phyloP scores from a whole-genome alignment of 1,139 yeast genomes.

The Lodderomyces orthopsilosis region DNA sequence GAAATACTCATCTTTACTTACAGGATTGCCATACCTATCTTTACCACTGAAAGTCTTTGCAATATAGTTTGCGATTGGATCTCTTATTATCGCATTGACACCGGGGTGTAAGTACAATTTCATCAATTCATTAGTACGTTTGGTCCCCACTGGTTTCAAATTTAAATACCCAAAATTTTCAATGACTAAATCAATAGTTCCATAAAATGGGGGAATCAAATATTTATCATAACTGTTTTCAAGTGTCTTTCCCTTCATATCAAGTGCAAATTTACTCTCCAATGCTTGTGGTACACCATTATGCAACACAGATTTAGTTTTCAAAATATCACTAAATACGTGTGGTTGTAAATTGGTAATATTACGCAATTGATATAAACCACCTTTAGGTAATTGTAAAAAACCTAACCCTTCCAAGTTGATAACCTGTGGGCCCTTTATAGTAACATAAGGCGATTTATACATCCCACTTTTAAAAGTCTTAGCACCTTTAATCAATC shows the following conservation, averaged over 20 bases:
- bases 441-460: conserved; percentile 34
- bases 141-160: conserved; percentile 59
- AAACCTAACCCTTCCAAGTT: conserved; percentile 64
- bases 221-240: conserved; percentile 31
- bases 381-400: conserved; percentile 35
- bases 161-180: conserved; percentile 68
- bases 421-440: conserved; percentile 44
- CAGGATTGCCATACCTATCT: conserved; percentile 37
- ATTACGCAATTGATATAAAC: conserved; percentile 44
- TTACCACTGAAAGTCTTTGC: conserved; percentile 34
- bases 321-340: conserved; percentile 26
- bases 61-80: conserved; percentile 36
- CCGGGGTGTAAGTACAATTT: conserved; percentile 34
- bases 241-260: conserved; percentile 14
- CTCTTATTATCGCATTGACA: conserved; percentile 30
- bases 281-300: conserved; percentile 17
- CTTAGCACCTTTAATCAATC: conserved; percentile 35
- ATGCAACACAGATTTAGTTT: conserved; percentile 22
- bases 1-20: conserved; percentile 29
- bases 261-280: conserved; percentile 29
- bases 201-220: conserved; percentile 65
- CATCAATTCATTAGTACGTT: conserved; percentile 26
- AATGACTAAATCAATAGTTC: conserved; percentile 64
- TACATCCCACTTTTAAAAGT: conserved; percentile 35
- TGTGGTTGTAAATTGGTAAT: conserved; percentile 31